Percentiles rank a stretch among this genome's conserved stretches.
Conservation (phyloP, 1,284 basidiomycete species). For the Naganishia sp. region DNA sequence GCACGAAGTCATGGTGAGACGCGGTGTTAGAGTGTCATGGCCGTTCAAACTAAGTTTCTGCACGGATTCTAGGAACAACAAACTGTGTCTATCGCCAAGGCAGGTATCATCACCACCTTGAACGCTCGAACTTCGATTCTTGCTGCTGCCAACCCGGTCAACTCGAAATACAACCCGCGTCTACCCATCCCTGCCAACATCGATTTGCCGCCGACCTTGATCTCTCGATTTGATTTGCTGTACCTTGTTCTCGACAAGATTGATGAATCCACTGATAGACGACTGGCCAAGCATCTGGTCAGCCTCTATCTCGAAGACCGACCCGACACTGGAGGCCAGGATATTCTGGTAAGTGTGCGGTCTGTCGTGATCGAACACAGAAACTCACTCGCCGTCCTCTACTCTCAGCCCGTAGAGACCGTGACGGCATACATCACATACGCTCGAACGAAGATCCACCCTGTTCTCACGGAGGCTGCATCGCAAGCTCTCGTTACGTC, state of each 20-base stretch:
- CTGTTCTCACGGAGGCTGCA: constrained; percentile 84
- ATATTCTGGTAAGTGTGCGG: constrained; percentile 68
- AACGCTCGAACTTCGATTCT: constrained; percentile 97
- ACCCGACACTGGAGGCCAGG: constrained; percentile 67
- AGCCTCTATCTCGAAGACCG: constrained; percentile 89
- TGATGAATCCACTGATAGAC: constrained; percentile 85
- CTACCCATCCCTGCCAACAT: constrained; percentile 81
- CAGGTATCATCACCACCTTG: constrained; percentile 96
- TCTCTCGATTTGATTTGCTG: constrained; percentile 96
- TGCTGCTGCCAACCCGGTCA: constrained; percentile 95
- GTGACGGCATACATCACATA: constrained; percentile 94
- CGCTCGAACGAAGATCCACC: constrained; percentile 83
- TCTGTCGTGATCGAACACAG: background rate
- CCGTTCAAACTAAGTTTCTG: background rate
- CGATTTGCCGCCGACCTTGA: constrained; percentile 93
- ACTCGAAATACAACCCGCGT: constrained; percentile 89
- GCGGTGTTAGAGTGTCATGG: background rate
- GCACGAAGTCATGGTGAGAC: constrained; percentile 94
- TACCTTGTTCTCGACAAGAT: constrained; percentile 95
- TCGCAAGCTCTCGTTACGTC: constrained; percentile 78
- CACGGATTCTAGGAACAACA: constrained; percentile 84
- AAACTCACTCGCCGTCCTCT: background rate
- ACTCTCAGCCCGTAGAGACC: constrained; percentile 75
- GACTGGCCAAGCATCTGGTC: constrained; percentile 89
- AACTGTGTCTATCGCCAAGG: constrained; percentile 99